Base-by-base conservation (phyloP, 805 yeast species). In the Lachancea quebecensis region DNA sequence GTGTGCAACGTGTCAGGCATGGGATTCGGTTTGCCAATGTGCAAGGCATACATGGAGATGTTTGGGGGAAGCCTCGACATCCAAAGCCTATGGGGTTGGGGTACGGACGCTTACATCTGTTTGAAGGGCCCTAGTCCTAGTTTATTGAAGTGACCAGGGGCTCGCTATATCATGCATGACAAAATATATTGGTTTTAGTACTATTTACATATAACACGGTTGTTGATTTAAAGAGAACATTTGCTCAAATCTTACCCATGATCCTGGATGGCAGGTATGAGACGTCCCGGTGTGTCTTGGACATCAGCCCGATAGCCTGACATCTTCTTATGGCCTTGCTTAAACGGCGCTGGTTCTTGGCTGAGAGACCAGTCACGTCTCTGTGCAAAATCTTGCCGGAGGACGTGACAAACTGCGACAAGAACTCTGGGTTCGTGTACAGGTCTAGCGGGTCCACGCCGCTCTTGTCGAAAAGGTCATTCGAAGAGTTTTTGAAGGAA, bases 1-100 rank as follows among this genome's bases (percentile, higher is more conserved):
- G 83, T 85, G 1, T 71, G 72, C 38, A 73, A 74, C 17, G 76
- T 91, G 31, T 96, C 97, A 0, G 99, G 99, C 0, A 85, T 93
- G 85, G 98, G 98, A 0, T 91, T 88, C 60, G 99, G 99, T 0
- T 65, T 91, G 45, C 98, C 98, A 6, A 68, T 91, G 50, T 85
- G 90, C 49, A 69, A 78, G 54, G 83, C 87, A 0, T 85, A 85
- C 55, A 79, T 83, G 28, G 85, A 80, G 56, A 73, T 82, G 59
- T 83, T 85, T 59, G 83, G 82, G 35, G 93, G 93, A 2, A 70
- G 69, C 38, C 70, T 86, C 41, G 79, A 79, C 48, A 69, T 86
- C 27, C 88, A 85, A 59, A 78, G 83, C 39, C 73, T 83, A 47
- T 75, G 75, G 64, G 91, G 93, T 1, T 73, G 80, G 73, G 95